Evolutionary conservation across 2,329 filamentous ascomycete genomes (phyloP).

Genomic region (Colletotrichum higginsianum): DNA sequence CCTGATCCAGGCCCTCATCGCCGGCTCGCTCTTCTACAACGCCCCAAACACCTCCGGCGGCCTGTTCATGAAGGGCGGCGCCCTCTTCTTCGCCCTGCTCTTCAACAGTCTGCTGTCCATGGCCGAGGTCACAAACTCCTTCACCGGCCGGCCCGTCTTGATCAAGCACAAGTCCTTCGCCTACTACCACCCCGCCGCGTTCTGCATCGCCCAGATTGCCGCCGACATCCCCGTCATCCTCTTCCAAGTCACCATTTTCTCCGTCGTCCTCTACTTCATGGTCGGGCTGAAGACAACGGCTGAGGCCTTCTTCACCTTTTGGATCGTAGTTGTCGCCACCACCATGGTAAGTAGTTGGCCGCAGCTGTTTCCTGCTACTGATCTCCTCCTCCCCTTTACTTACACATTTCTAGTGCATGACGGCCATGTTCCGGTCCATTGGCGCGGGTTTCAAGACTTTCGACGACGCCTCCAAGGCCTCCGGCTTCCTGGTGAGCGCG

Average conservation of each 20-base stretch:
- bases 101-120: constrained; percentile 75
- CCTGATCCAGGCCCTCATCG: constrained; percentile 72
- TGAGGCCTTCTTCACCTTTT: constrained; percentile 73
- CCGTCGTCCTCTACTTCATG: constrained; percentile 76
- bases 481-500: constrained; percentile 64
- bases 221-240: constrained; percentile 70
- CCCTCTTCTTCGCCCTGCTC: constrained; percentile 75
- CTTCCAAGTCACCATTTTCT: constrained; percentile 72
- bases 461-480: constrained; percentile 72
- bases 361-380: too few species aligned
- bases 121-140: constrained; percentile 77
- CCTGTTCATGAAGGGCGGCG: constrained; percentile 75
- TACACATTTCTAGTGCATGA: constrained; percentile 61
- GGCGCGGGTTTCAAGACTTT: constrained; percentile 71
- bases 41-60: constrained; percentile 70
- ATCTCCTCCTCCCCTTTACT: background rate
- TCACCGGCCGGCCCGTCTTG: constrained; percentile 71
- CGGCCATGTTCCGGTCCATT: constrained; percentile 69
- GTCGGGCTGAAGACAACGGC: constrained; percentile 67
- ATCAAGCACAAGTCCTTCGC: constrained; percentile 72
- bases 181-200: constrained; percentile 70
- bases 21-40: constrained; percentile 78
- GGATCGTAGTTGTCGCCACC: constrained; percentile 65
- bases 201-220: constrained; percentile 70
- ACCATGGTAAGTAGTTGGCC: constrained; percentile 60